Conservation (phyloP, 2,329 filamentous ascomycete species). For the Claviceps arundinis region DNA sequence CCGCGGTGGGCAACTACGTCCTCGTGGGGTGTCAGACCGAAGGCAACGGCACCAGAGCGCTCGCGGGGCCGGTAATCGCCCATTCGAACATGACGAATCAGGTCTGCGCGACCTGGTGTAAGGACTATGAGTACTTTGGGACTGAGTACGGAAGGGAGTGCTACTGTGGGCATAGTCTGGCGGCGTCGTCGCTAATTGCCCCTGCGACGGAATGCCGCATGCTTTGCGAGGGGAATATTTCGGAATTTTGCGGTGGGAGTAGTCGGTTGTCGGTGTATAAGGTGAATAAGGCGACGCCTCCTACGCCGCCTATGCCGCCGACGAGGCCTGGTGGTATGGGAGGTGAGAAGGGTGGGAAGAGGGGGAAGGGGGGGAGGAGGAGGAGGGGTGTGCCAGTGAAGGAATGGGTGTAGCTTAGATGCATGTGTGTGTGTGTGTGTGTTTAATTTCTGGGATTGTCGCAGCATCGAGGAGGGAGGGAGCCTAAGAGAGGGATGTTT, state of each 20-base stretch:
- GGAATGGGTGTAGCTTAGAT: too few relatives aligned
- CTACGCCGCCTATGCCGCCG: background rate
- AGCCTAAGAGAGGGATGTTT: too few relatives aligned
- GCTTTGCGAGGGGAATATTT: conserved; percentile 24
- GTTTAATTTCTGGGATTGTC: too few relatives aligned
- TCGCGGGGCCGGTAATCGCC: conserved; percentile 13
- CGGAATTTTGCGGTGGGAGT: conserved; percentile 26
- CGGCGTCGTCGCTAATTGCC: conserved; percentile 15
- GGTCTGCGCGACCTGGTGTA: conserved; percentile 19
- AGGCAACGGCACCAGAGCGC: conserved; percentile 19
- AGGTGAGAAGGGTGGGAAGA: background rate
- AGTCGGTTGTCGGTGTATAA: conserved; percentile 24
- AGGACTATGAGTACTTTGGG: conserved; percentile 19
- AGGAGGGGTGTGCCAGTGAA: too few relatives aligned
- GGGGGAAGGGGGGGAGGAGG: too few relatives aligned
- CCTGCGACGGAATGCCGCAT: conserved; percentile 24
- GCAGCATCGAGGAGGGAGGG: too few relatives aligned
- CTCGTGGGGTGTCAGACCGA: conserved; percentile 26
- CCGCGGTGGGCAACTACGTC: conserved; percentile 18
- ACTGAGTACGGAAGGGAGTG: conserved; percentile 26
- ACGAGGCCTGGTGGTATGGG: background rate
- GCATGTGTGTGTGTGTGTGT: too few relatives aligned
- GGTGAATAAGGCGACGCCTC: conserved; percentile 9
- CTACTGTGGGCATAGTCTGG: conserved; percentile 22
- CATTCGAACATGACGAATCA: conserved; percentile 20